Evolutionary conservation across 257 asterid species (phyloP).

Genomic region (Solanum sitiens): DNA sequence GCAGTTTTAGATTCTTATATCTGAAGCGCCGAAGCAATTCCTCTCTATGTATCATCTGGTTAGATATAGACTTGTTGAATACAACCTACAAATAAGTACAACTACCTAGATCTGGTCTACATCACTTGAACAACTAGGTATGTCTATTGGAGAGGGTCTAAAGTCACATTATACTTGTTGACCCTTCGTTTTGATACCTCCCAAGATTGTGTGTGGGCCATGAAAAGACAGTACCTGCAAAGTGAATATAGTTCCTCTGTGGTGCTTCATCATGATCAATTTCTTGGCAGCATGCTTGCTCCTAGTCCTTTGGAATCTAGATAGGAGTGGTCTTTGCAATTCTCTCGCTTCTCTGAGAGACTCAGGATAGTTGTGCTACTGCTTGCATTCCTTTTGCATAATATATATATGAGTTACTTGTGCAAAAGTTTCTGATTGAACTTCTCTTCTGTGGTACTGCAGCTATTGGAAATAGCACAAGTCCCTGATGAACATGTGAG

Average conservation of each 20-base stretch:
- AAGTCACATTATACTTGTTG: not conserved
- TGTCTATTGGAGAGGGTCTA: not conserved
- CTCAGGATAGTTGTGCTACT: not conserved
- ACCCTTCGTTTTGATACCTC: not conserved
- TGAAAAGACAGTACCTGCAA: not conserved
- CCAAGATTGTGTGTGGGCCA: not conserved
- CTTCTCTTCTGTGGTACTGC: slow-evolving; percentile 23
- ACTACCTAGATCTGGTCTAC: not conserved
- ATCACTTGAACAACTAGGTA: not conserved
- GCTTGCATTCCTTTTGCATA: not conserved
- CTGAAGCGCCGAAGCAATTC: not conserved
- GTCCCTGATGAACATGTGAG: slow-evolving; percentile 94
- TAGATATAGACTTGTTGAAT: not conserved
- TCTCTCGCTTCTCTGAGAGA: not conserved
- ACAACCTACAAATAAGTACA: not conserved
- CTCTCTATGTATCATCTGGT: not conserved
- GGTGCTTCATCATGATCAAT: not conserved
- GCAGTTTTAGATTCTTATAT: not conserved
- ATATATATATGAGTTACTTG: not conserved
- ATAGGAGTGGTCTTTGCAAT: not conserved
- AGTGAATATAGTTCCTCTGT: not conserved
- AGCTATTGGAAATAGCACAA: slow-evolving; percentile 98
- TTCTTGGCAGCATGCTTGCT: not conserved
- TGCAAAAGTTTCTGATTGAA: not conserved
- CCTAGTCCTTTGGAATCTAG: not conserved